Evolutionary conservation across 148 eudicot species (phyloP).

Genomic region (Amaranthus hypochondriacus): DNA sequence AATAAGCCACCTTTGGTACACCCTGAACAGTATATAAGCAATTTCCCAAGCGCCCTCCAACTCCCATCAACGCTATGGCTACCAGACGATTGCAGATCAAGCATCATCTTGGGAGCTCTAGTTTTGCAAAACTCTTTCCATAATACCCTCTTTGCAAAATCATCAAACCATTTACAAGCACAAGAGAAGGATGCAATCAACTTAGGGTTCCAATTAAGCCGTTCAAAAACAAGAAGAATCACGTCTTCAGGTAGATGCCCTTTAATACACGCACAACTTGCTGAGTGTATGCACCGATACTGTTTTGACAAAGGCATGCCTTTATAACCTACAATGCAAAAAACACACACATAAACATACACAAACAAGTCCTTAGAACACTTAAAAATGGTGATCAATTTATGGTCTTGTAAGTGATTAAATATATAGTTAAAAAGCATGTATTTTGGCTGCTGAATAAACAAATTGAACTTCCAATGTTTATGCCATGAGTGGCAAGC

Average conservation of each 20-base stretch:
- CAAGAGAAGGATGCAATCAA: constrained; percentile 77
- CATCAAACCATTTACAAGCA: constrained; percentile 95
- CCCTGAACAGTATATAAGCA: constrained; percentile 86
- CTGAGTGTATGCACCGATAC: constrained; percentile 88
- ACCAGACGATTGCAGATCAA: constrained; percentile 75
- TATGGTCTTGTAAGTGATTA: too few species aligned
- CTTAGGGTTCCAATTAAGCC: constrained; percentile 92
- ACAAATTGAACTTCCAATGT: too few species aligned
- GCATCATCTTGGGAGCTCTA: constrained; percentile 95
- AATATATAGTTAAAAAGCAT: too few species aligned
- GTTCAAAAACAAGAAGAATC: constrained; percentile 66
- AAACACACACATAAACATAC: not conserved
- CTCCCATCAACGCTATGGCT: constrained; percentile 88
- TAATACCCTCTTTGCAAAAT: constrained; percentile 82
- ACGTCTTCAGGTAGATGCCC: constrained; percentile 82
- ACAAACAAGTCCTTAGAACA: not conserved
- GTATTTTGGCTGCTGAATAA: too few species aligned
- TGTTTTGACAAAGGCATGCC: constrained; percentile 63
- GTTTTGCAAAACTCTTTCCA: constrained; percentile 92
- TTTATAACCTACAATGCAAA: constrained; percentile 26
- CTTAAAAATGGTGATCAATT: too few species aligned
- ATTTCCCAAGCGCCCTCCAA: constrained; percentile 97
- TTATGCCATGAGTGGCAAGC: too few species aligned
- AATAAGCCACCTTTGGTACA: constrained; percentile 62
- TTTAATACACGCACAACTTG: constrained; percentile 82